Evolutionary conservation across 192 early-diverging fungal species (phyloP).

Genomic region (Umbelopsis sp.): DNA sequence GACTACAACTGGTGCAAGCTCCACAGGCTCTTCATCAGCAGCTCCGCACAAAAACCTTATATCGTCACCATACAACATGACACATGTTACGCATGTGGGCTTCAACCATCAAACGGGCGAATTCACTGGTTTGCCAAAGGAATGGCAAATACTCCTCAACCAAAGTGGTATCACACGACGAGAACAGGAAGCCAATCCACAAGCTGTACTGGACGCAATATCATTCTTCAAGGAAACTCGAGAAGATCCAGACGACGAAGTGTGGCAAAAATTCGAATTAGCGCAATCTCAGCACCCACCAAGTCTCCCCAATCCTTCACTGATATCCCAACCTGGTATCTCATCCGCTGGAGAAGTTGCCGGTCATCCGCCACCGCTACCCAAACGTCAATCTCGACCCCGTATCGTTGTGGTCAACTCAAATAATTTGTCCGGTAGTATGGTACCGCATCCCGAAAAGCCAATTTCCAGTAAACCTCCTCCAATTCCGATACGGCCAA

Average conservation of each 20-base stretch:
- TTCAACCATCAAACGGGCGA: conserved; percentile 94
- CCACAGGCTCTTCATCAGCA: not conserved
- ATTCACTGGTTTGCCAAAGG: conserved; percentile 86
- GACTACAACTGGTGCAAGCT: not conserved
- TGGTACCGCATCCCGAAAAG: not conserved
- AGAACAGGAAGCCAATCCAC: conserved; percentile 89
- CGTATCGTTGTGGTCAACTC: not conserved
- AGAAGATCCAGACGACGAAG: conserved; percentile 28
- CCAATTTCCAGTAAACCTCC: not conserved
- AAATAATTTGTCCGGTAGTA: not conserved
- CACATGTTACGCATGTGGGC: conserved; percentile 94
- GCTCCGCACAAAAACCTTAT: conserved; percentile 41
- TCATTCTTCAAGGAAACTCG: conserved; percentile 10
- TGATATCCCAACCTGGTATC: not conserved
- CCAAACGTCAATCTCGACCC: not conserved
- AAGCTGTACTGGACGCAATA: conserved; percentile 31
- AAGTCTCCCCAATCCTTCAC: not conserved
- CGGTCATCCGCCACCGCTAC: not conserved
- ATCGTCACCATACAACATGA: conserved; percentile 90
- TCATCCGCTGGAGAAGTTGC: not conserved
- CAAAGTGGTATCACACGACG: conserved; percentile 90
- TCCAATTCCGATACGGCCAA: not conserved
- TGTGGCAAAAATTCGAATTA: conserved; percentile 39
- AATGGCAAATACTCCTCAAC: conserved; percentile 85
- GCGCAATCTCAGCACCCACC: conserved; percentile 19